phyloP scores from a whole-genome alignment of 345 rosid genomes.

The Gossypium thurberi region DNA sequence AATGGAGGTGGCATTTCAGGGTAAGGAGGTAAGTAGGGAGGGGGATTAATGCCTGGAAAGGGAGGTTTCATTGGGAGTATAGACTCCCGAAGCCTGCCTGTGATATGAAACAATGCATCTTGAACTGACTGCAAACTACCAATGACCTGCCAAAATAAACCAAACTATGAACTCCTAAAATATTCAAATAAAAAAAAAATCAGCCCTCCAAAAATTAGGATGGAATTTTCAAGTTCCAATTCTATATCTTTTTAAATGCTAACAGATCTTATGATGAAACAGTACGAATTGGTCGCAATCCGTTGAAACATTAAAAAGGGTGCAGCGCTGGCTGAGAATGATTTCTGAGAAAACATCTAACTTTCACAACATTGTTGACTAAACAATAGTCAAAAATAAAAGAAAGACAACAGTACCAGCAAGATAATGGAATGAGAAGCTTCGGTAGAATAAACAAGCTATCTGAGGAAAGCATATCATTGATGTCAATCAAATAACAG shows the following conservation, averaged over 20 bases:
- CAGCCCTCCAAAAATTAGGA: not conserved
- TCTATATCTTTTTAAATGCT: not conserved
- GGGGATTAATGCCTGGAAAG: conserved; percentile 36
- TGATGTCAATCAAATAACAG: not conserved
- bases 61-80: conserved; percentile 50
- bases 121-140: conserved; percentile 64
- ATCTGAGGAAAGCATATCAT: not conserved
- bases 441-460: not conserved
- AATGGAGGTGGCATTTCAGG: conserved; percentile 65
- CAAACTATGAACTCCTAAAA: not conserved
- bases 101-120: conserved; percentile 73
- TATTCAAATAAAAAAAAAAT: not conserved
- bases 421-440: not conserved
- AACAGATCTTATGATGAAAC: not conserved
- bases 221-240: not conserved
- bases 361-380: not conserved
- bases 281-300: not conserved
- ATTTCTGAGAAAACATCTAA: not conserved
- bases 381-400: not conserved
- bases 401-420: not conserved
- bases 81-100: conserved; percentile 58
- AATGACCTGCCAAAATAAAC: conserved; percentile 42
- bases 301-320: not conserved
- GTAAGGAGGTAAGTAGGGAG: conserved; percentile 59
- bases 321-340: not conserved